Conservation (phyloP, 2,329 filamentous ascomycete genomes). For the Helotiales sp. region DNA sequence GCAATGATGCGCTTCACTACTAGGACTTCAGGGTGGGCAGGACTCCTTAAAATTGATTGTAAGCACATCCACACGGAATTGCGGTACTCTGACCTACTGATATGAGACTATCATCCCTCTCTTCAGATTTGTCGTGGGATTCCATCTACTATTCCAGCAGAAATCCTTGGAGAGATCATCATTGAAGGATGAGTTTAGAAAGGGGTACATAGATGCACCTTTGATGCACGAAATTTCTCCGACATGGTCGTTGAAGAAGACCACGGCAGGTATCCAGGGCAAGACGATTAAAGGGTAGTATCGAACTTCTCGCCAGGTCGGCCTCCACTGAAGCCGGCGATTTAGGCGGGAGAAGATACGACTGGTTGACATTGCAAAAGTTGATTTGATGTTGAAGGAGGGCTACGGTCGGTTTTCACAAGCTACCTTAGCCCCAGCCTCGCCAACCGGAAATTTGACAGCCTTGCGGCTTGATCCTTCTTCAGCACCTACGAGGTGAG, state of each 20-base stretch:
- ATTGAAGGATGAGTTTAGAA: conserved; percentile 70
- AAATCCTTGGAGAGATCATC: conserved; percentile 58
- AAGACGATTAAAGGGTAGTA: conserved; percentile 57
- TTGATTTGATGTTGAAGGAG: neutral
- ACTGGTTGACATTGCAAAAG: conserved; percentile 28
- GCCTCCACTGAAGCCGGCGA: conserved; percentile 7
- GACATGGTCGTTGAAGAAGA: conserved; percentile 66
- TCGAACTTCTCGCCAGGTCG: conserved; percentile 43
- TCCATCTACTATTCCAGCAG: conserved; percentile 64
- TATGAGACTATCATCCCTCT: conserved; percentile 79
- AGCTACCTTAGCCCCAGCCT: conserved; percentile 17
- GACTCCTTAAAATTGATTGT: conserved; percentile 59
- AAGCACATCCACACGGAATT: neutral
- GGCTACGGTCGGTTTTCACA: neutral
- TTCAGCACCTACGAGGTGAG: too few species aligned
- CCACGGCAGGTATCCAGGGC: conserved; percentile 65
- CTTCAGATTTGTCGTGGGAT: conserved; percentile 60
- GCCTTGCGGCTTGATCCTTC: too few species aligned
- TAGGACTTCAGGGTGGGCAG: conserved; percentile 69
- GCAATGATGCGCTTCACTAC: conserved; percentile 85
- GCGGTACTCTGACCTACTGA: conserved; percentile 51
- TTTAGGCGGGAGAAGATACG: conserved; percentile 33
- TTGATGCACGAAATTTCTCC: conserved; percentile 62
- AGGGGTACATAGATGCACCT: conserved; percentile 77
- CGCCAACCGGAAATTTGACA: neutral